Evolutionary conservation across 495 filamentous ascomycete species (phyloP).

Genomic region (Parachaetomium inaequale): DNA sequence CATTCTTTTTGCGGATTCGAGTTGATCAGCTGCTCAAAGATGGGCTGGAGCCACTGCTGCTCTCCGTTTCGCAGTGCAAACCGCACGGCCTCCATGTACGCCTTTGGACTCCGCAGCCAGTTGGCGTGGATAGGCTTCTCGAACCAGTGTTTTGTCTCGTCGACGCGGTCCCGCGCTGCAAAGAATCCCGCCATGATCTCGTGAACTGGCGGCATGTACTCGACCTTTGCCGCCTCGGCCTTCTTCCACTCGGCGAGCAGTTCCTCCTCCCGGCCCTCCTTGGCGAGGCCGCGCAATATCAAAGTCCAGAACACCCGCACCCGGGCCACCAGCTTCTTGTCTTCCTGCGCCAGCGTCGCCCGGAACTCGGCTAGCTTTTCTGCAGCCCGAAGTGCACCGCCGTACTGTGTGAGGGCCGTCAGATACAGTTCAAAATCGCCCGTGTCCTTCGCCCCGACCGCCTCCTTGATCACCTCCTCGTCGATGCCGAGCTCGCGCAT

Average conservation of each 20-base stretch:
- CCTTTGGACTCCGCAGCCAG: conserved; percentile 39
- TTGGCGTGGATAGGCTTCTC: conserved; percentile 49
- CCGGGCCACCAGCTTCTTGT: conserved; percentile 26
- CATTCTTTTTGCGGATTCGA: conserved; percentile 44
- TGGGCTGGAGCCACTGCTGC: conserved; percentile 56
- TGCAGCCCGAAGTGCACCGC: conserved; percentile 56
- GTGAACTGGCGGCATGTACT: conserved; percentile 40
- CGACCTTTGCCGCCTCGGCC: conserved; percentile 31
- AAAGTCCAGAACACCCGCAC: conserved; percentile 52
- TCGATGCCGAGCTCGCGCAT: conserved; percentile 29
- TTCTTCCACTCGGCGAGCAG: conserved; percentile 42
- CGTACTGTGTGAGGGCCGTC: conserved; percentile 54
- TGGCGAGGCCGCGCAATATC: conserved; percentile 63
- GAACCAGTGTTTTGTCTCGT: conserved; percentile 62
- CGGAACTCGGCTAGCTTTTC: conserved; percentile 47
- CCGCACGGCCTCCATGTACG: conserved; percentile 51
- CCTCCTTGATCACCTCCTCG: conserved; percentile 38
- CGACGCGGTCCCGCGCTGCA: conserved; percentile 46
- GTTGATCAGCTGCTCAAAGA: conserved; percentile 58
- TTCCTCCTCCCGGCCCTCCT: conserved; percentile 56
- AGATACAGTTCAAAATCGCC: conserved; percentile 51
- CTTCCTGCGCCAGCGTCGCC: conserved; percentile 13
- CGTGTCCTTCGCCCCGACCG: conserved; percentile 27
- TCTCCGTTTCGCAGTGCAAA: conserved; percentile 53
- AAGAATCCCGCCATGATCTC: conserved; percentile 52